Conservation (phyloP, 352 stramenopile genomes). For the Pythium phragmitis region DNA sequence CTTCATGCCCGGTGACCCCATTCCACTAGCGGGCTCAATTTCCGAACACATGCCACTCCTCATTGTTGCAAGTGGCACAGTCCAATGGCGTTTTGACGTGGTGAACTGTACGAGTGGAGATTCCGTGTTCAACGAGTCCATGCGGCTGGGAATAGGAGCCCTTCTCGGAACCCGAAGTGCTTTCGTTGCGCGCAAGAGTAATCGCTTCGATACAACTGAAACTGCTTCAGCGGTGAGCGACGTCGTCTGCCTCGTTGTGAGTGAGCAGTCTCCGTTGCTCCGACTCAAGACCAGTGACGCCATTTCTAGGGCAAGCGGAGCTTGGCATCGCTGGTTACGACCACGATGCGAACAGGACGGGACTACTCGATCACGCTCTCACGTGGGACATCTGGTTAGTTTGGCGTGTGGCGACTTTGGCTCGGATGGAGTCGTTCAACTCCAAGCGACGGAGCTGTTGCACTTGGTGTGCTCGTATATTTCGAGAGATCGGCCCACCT, state of each 20-base stretch:
- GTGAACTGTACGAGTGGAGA: neutral
- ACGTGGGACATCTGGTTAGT: conserved; percentile 1
- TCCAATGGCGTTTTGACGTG: conserved; percentile 8
- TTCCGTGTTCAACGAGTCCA: neutral
- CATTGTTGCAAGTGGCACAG: conserved; percentile 6
- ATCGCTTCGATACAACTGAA: neutral
- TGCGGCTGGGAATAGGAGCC: conserved; percentile 1
- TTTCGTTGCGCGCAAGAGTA: neutral
- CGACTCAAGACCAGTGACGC: neutral
- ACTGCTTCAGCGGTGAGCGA: conserved; percentile 4
- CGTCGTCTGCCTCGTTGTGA: conserved; percentile 6
- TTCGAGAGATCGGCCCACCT: neutral
- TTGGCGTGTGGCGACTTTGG: conserved; percentile 5
- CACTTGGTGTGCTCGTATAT: neutral
- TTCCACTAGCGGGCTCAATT: neutral
- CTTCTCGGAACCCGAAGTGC: neutral
- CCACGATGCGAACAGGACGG: neutral
- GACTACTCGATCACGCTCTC: neutral
- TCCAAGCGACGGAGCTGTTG: conserved; percentile 3
- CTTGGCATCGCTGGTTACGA: conserved; percentile 15
- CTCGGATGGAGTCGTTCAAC: neutral
- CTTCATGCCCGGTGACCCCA: neutral
- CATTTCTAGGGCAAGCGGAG: neutral
- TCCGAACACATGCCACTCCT: neutral
- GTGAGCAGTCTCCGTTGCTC: neutral